Base-by-base conservation (phyloP, 306 rosid genomes). In the Sphenostylis stenocarpa region DNA sequence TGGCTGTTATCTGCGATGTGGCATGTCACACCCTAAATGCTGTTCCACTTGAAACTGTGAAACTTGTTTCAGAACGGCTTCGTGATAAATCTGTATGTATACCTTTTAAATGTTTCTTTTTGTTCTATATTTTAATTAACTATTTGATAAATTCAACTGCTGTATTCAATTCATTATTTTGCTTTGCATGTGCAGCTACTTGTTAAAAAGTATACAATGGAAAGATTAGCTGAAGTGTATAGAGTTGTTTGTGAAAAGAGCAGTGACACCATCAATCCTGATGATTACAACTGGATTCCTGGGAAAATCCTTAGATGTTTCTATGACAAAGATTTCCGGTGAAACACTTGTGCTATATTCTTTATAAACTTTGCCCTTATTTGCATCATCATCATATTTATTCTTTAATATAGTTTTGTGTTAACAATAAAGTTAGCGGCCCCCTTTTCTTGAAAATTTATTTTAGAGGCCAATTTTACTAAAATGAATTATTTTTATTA, bases 251-350 rank as follows among this genome's bases (percentile, higher is more conserved):
- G 97, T 66, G 56, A 89, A 88, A 90, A 85, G 76, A 82, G 81
- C 82, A 71, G 88, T 31, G 85, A 85, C 60, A 78, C 80, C 21
- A 76, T 76, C 81, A 79, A 86, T 57, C 69, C 86, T 7, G 36
- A 80, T 67, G 90, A 91, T 39, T 96, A 82, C 80, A 84, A 85
- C 69, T 96, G 99, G 99, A 91, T 96, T 84, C 96, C 89, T 26
- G 99, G 97, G 80, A 96, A 88, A 94, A 88, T 96, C 74, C 82
- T 96, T 78, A 92, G 96, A 85, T 92, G 98, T 84, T 89, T 87
- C 64, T 96, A 84, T 85, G 98, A 96, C 86, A 96, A 90, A 88
- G 98, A 96, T 89, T 96, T 96, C 90, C 85, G 99, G 99, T 93
- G 77, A 81, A 79, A 73, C 69, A 13, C 48, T 79, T 61, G 8